Evolutionary conservation across 257 asterid genomes (phyloP).

Genomic region (Cinchona pubescens): DNA sequence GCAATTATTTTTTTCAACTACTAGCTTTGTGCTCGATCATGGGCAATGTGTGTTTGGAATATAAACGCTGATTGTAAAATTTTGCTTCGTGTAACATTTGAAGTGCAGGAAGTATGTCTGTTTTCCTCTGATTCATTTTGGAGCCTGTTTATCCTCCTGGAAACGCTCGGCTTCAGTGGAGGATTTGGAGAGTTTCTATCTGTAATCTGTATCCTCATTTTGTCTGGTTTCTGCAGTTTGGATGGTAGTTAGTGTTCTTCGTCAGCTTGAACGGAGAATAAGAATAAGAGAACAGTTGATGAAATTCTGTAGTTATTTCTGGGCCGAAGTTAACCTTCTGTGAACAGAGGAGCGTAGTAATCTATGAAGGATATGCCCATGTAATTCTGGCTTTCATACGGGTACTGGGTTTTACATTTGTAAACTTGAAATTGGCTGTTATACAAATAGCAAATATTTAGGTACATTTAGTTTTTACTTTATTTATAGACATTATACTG

Average conservation of each 20-base stretch:
- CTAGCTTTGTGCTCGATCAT: neutral
- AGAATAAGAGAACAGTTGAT: neutral
- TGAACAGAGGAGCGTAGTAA: neutral
- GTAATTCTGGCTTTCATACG: neutral
- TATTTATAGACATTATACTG: too few relatives aligned
- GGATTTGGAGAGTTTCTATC: neutral
- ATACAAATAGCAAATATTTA: too few relatives aligned
- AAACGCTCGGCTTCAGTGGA: constrained; percentile 1
- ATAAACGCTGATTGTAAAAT: neutral
- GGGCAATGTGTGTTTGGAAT: neutral
- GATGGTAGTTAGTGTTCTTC: neutral
- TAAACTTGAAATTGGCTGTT: neutral
- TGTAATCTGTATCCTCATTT: neutral
- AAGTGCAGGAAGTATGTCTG: constrained; percentile 11
- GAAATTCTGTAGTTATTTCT: neutral
- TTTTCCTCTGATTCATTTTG: neutral
- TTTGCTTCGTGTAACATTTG: constrained; percentile 12
- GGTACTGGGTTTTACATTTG: neutral
- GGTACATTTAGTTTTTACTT: too few relatives aligned
- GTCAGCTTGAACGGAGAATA: neutral
- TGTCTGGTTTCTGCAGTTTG: neutral
- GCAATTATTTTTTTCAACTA: neutral
- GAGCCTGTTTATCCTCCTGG: constrained; percentile 4
- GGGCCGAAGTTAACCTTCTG: neutral
- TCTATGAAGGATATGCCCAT: neutral